Percentiles rank a stretch among this genome's conserved stretches.
These are phyloP conservation scores for Ogataea pilisensis DNA, from an alignment of 805 yeast genomes.

Conservation along the genomic window DNA sequence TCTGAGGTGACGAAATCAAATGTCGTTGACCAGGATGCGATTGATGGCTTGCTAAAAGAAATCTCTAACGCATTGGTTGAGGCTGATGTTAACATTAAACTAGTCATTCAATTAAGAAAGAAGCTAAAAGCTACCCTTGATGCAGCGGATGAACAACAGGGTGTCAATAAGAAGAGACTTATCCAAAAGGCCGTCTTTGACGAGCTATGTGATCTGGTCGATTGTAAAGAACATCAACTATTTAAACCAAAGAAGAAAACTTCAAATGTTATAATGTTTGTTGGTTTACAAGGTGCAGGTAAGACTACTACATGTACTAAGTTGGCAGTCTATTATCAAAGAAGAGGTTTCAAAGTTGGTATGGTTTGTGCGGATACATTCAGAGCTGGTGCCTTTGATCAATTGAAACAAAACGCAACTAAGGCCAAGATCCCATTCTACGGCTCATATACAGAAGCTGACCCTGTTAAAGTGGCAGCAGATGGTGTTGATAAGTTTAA, in stretches of 20 bases:
- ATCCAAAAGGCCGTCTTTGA: conserved; percentile 92
- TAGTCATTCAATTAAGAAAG: conserved; percentile 74
- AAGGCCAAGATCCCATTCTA: conserved; percentile 91
- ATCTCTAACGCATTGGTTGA: conserved; percentile 87
- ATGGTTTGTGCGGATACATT: conserved; percentile 98
- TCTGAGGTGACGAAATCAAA: conserved; percentile 54
- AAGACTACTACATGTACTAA: conserved; percentile 97
- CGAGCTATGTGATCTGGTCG: conserved; percentile 83
- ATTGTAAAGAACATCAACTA: conserved; percentile 42
- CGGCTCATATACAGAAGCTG: conserved; percentile 93
- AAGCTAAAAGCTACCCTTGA: conserved; percentile 59
- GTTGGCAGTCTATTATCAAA: conserved; percentile 88
- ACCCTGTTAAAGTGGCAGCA: conserved; percentile 86
- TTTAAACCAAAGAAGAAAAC: conserved; percentile 86
- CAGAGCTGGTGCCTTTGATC: conserved; percentile 99
- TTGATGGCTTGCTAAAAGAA: conserved; percentile 75
- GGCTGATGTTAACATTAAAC: conserved; percentile 86
- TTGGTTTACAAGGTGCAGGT: conserved; percentile 98
- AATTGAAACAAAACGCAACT: conserved; percentile 94
- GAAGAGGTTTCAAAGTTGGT: conserved; percentile 92
- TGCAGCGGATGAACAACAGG: conserved; percentile 48
- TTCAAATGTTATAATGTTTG: conserved; percentile 87
- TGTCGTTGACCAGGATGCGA: conserved; percentile 53
- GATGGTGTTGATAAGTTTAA: conserved; percentile 92
- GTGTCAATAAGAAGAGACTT: conserved; percentile 68